phyloP scores from a whole-genome alignment of 2,329 filamentous ascomycete species.

The Colletotrichum sp. region DNA sequence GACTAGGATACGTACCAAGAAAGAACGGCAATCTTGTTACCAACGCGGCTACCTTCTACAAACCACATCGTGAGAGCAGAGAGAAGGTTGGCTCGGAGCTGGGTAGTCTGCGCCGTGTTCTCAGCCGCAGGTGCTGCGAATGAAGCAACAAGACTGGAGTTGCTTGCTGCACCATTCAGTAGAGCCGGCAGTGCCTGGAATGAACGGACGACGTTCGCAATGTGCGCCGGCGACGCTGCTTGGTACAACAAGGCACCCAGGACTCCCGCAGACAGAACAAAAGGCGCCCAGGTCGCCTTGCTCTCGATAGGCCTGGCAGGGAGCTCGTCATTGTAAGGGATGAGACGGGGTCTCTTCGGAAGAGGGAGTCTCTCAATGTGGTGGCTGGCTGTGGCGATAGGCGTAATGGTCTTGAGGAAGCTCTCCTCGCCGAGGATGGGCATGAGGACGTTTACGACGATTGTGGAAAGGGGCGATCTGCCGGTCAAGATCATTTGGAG shows the following conservation, averaged over 20 bases:
- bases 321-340: constrained; percentile 3
- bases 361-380: neutral
- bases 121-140: neutral
- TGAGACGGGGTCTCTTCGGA: neutral
- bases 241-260: neutral
- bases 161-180: neutral
- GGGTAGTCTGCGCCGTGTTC: neutral
- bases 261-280: neutral
- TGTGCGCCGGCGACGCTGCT: neutral
- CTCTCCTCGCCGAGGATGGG: neutral
- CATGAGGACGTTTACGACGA: neutral
- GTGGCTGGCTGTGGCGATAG: neutral
- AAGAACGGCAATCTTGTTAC: neutral
- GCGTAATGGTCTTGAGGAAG: neutral
- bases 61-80: neutral
- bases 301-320: neutral
- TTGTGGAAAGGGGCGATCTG: neutral
- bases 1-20: neutral
- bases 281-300: neutral
- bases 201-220: neutral
- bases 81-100: neutral
- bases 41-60: neutral
- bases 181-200: neutral
- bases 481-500: constrained; percentile 2
- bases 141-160: neutral